A percentile compares a stretch with the other conserved stretches of the same genome.
Conservation (phyloP, 495 filamentous ascomycete genomes). For the Chaetomidium leptoderma region DNA sequence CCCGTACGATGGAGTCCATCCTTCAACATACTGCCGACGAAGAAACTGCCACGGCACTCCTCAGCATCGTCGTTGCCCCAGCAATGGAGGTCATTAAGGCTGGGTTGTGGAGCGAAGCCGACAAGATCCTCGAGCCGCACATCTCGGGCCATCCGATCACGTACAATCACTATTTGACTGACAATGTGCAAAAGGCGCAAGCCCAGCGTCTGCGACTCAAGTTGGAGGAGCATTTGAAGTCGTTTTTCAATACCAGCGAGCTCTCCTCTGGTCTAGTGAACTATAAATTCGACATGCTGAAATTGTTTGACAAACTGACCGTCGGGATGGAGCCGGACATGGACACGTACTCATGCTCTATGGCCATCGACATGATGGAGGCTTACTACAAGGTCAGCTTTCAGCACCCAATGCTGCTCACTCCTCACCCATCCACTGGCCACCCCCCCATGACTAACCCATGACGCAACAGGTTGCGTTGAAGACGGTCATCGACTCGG, state of each 20-base stretch:
- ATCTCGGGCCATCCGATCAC: slow-evolving; percentile 10
- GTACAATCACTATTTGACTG: slow-evolving; percentile 13
- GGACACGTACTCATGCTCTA: slow-evolving; percentile 13
- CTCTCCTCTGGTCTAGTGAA: not conserved
- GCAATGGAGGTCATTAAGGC: not conserved
- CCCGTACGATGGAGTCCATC: not conserved
- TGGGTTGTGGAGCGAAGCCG: not conserved
- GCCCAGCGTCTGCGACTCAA: not conserved
- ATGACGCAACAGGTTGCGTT: slow-evolving; percentile 7
- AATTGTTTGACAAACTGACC: not conserved
- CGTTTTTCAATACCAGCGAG: not conserved
- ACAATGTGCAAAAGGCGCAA: slow-evolving; percentile 14
- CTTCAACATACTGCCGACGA: slow-evolving; percentile 3
- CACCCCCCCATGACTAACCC: too few relatives aligned
- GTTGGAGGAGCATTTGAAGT: not conserved
- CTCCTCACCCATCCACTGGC: not conserved
- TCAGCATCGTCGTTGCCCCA: not conserved
- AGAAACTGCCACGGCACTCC: not conserved
- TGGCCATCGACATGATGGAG: slow-evolving; percentile 14
- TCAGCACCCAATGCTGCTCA: too few relatives aligned
- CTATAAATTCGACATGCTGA: not conserved
- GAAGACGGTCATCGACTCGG: slow-evolving; percentile 3
- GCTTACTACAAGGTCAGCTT: slow-evolving; percentile 14
- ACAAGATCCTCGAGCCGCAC: slow-evolving; percentile 5
- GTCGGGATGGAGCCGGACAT: slow-evolving; percentile 7